Conservation (phyloP, 2,329 filamentous ascomycete genomes). For the Venturia effusa region DNA sequence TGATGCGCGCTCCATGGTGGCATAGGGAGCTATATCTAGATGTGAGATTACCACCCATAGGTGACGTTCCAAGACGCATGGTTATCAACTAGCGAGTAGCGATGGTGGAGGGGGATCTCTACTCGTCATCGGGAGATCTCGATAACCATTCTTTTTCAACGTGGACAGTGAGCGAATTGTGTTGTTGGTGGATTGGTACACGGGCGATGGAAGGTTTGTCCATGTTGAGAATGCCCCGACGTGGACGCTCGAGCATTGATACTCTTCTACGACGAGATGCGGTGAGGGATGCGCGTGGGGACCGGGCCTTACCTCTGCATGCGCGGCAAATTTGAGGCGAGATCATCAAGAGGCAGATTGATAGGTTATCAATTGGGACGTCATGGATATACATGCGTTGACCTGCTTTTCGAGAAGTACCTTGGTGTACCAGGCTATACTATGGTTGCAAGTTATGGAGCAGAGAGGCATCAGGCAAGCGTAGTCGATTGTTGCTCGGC, state of each 20-base stretch:
- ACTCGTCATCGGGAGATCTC: constrained; percentile 4
- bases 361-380: too few species aligned
- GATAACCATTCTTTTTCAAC: not conserved
- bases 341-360: too few species aligned
- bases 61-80: not conserved
- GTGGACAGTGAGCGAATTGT: too few species aligned
- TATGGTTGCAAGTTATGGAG: not conserved
- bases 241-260: not conserved
- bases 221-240: not conserved
- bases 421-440: too few species aligned
- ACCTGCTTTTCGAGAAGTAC: not conserved
- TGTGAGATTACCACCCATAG: not conserved
- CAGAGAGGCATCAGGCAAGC: not conserved
- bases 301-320: not conserved
- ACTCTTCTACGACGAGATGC: not conserved
- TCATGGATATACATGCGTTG: not conserved
- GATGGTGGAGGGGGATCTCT: not conserved
- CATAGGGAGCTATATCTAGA: not conserved
- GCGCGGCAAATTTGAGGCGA: not conserved
- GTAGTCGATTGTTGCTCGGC: not conserved
- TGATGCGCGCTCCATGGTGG: not conserved
- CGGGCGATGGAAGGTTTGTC: too few species aligned
- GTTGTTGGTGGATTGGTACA: not conserved
- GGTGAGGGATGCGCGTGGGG: not conserved
- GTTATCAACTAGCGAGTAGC: constrained; percentile 1